Percentiles rank a stretch among this genome's conserved stretches.
Evolutionary conservation across 208 protist species (phyloP).

Genomic region (Acanthamoeba culbertsoni): DNA sequence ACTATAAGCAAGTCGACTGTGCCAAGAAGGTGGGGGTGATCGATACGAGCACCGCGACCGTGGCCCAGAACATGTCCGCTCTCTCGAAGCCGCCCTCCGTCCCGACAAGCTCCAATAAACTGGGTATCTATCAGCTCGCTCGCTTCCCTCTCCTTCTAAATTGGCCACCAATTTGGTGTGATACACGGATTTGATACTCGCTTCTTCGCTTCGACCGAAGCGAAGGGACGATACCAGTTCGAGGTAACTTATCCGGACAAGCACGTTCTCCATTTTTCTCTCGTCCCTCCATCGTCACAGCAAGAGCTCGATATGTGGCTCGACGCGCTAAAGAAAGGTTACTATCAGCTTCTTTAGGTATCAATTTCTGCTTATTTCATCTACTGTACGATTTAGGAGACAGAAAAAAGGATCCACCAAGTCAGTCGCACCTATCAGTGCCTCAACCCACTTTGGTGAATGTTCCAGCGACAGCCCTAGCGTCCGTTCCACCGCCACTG

Average conservation of each 20-base stretch:
- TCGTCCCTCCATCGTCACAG: not conserved
- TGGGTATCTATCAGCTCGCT: not conserved
- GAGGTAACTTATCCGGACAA: not conserved
- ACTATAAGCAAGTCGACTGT: not conserved
- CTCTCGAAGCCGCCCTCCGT: not conserved
- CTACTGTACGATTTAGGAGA: too few relatives aligned
- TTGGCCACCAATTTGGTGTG: too few relatives aligned
- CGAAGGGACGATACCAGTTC: not conserved
- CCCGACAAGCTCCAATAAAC: not conserved
- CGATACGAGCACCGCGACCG: slow-evolving; percentile 3
- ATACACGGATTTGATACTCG: not conserved
- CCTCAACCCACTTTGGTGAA: not conserved
- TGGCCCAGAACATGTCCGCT: not conserved
- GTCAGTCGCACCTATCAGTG: not conserved
- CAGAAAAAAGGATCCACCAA: too few relatives aligned
- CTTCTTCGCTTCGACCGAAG: not conserved
- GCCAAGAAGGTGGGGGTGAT: not conserved
- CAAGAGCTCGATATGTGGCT: not conserved
- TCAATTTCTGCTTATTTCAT: too few relatives aligned
- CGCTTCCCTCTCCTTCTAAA: not conserved
- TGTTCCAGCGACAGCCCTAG: not conserved
- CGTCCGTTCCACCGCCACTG: not conserved
- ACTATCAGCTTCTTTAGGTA: not conserved
- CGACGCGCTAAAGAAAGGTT: not conserved
- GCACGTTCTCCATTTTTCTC: not conserved